phyloP scores from a whole-genome alignment of 179 eudicot genomes.

The Amaranthus tricolor region DNA sequence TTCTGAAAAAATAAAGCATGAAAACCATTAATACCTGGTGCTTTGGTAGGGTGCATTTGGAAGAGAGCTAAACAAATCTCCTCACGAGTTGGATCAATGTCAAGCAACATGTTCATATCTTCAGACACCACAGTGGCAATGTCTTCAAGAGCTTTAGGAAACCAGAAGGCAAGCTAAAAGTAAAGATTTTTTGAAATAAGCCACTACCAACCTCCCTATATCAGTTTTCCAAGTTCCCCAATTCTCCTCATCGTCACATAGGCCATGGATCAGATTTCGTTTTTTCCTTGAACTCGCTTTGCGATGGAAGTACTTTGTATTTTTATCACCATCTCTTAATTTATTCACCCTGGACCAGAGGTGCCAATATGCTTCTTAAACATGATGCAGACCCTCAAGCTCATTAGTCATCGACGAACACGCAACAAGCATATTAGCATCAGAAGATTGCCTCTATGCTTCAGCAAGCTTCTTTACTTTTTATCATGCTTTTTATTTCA shows the following conservation, averaged over 20 bases:
- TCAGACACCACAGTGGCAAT: background rate
- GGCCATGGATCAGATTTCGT: no score
- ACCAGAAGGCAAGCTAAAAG: background rate
- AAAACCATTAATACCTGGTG: background rate
- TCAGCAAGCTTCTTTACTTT: no score
- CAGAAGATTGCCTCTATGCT: no score
- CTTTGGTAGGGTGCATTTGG: background rate
- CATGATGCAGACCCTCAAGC: background rate
- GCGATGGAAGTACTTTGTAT: background rate
- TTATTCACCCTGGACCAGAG: background rate
- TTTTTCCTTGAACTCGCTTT: no score
- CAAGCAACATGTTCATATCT: background rate
- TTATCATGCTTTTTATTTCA: background rate
- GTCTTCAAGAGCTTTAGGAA: background rate
- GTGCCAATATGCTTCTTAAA: background rate
- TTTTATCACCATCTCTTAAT: background rate
- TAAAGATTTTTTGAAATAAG: no score
- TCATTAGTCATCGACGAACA: no score
- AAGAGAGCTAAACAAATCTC: background rate
- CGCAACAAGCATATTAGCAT: no score
- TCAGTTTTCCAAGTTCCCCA: background rate
- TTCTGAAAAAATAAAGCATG: background rate
- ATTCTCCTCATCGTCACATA: no score
- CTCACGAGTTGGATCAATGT: background rate
- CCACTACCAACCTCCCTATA: background rate